Percentiles rank a stretch among this genome's conserved stretches.
Conservation (phyloP, 495 filamentous ascomycete species). For the Penicillium herquei region DNA sequence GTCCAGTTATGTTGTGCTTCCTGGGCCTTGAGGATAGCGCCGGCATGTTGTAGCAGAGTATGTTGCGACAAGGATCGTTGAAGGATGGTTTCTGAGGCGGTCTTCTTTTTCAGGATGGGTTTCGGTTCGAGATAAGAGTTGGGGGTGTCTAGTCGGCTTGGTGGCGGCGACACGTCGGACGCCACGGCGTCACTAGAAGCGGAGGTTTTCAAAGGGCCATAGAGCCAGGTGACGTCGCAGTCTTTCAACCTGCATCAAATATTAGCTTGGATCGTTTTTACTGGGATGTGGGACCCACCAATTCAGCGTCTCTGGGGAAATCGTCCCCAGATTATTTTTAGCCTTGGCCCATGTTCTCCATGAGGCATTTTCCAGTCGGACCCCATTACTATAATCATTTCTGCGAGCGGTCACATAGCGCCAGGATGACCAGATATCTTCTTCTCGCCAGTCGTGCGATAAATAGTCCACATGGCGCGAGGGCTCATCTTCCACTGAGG, state of each 20-base stretch:
- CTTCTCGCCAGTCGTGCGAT: conserved; percentile 91
- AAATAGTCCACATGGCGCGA: conserved; percentile 95
- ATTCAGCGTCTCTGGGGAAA: conserved; percentile 85
- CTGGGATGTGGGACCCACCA: conserved; percentile 57
- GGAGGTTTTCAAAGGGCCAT: conserved; percentile 83
- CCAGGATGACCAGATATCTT: conserved; percentile 98
- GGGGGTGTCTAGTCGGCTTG: conserved; percentile 67
- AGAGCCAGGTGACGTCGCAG: conserved; percentile 96
- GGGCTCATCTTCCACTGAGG: conserved; percentile 70
- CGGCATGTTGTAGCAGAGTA: conserved; percentile 88
- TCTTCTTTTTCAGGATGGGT: conserved; percentile 94
- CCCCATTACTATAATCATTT: conserved; percentile 74
- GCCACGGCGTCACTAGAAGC: conserved; percentile 34
- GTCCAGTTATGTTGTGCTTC: conserved; percentile 56
- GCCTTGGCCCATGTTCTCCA: conserved; percentile 98
- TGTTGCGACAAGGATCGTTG: conserved; percentile 88
- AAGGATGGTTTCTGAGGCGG: conserved; percentile 92
- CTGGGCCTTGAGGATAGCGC: conserved; percentile 88
- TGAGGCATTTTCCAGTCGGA: conserved; percentile 90
- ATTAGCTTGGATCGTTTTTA: conserved; percentile 1
- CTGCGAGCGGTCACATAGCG: conserved; percentile 80
- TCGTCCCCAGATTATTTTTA: conserved; percentile 79
- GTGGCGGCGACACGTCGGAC: conserved; percentile 50
- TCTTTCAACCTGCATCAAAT: conserved; percentile 79
- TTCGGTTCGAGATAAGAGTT: conserved; percentile 83